A percentile compares a stretch with the other conserved stretches of the same genome.
These are phyloP conservation scores for Lachnellula cervina DNA, from an alignment of 2,329 filamentous ascomycete genomes.

Conservation along the genomic window DNA sequence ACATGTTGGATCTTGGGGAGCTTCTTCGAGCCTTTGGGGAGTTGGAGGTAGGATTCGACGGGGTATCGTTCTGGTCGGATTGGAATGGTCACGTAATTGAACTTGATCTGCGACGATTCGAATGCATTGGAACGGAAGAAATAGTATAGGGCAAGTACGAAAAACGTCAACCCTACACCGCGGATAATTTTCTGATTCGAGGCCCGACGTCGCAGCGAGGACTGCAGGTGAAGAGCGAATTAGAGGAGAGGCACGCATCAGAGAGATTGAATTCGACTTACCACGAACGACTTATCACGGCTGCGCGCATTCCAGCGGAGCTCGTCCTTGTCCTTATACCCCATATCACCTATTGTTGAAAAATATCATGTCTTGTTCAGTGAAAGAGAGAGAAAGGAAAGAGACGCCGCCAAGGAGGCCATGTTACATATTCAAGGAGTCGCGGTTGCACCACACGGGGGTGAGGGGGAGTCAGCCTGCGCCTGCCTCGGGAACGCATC, in stretches of 20 bases:
- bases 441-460: too few relatives aligned
- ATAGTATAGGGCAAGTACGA: slow-evolving; percentile 4
- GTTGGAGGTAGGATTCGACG: slow-evolving; percentile 9
- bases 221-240: too few relatives aligned
- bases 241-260: background rate
- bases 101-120: slow-evolving; percentile 3
- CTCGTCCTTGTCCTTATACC: slow-evolving; percentile 1
- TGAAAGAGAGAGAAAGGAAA: background rate
- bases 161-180: background rate
- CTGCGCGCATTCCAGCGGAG: background rate
- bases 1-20: slow-evolving; percentile 26
- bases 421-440: too few relatives aligned
- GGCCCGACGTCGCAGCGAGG: background rate
- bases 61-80: slow-evolving; percentile 23
- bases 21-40: slow-evolving; percentile 17
- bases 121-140: slow-evolving; percentile 2
- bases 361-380: background rate
- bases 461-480: too few relatives aligned
- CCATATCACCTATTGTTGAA: background rate
- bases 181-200: slow-evolving; percentile 1
- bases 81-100: slow-evolving; percentile 19
- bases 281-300: background rate
- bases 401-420: too few relatives aligned
- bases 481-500: too few relatives aligned
- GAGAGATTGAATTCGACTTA: background rate